Percentiles rank a stretch among this genome's conserved stretches.
Conservation (phyloP, 495 filamentous ascomycete genomes). For the Aspergillus carlsbadensis region DNA sequence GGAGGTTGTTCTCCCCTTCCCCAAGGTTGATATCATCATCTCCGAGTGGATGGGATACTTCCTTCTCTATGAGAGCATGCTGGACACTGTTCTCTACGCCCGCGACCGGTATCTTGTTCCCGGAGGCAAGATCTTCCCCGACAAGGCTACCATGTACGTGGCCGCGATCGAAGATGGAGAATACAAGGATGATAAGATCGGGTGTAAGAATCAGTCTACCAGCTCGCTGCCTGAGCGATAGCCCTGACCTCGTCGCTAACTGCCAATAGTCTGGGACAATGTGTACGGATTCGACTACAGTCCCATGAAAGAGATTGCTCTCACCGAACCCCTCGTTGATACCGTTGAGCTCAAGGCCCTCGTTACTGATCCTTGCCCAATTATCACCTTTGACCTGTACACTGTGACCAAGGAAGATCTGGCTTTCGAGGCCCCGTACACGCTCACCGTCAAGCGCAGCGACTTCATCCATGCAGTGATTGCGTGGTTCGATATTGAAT, state of each 20-base stretch:
- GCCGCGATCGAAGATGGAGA: slow-evolving; percentile 85
- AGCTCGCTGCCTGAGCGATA: neutral
- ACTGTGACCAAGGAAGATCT: slow-evolving; percentile 71
- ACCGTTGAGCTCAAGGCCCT: slow-evolving; percentile 76
- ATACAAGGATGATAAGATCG: slow-evolving; percentile 87
- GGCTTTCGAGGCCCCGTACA: slow-evolving; percentile 70
- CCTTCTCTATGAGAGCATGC: slow-evolving; percentile 96
- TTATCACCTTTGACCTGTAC: slow-evolving; percentile 84
- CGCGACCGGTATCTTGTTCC: slow-evolving; percentile 85
- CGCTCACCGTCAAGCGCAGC: slow-evolving; percentile 68
- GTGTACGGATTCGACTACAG: slow-evolving; percentile 98
- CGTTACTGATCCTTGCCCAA: slow-evolving; percentile 72
- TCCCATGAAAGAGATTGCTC: slow-evolving; percentile 79
- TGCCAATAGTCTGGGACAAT: slow-evolving; percentile 80
- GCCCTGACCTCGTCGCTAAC: slow-evolving; percentile 15
- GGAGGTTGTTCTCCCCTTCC: slow-evolving; percentile 83
- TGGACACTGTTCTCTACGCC: slow-evolving; percentile 92
- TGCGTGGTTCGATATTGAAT: slow-evolving; percentile 98
- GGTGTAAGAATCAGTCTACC: slow-evolving; percentile 54
- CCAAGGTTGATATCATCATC: slow-evolving; percentile 95
- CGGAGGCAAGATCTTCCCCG: slow-evolving; percentile 86
- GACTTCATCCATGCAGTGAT: slow-evolving; percentile 96
- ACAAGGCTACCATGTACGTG: slow-evolving; percentile 86
- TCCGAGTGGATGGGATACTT: slow-evolving; percentile 99
- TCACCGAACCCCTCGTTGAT: slow-evolving; percentile 81